phyloP scores from a whole-genome alignment of 2,329 filamentous ascomycete species.

The Alternaria brassicae region DNA sequence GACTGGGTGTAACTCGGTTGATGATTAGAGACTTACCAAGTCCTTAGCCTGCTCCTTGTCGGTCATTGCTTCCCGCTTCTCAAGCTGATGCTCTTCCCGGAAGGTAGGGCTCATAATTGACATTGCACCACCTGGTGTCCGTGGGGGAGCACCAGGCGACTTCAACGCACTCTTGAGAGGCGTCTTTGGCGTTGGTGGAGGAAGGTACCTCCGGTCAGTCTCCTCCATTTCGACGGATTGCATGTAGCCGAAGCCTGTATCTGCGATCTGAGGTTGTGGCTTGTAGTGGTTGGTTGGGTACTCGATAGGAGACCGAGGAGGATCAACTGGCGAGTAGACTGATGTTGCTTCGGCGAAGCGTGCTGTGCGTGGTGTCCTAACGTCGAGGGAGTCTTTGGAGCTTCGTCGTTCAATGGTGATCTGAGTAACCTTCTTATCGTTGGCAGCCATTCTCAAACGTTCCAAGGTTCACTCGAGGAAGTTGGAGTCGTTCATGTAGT shows the following conservation, averaged over 20 bases:
- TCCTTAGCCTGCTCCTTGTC: constrained; percentile 89
- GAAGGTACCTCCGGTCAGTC: constrained; percentile 54
- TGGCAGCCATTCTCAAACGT: constrained; percentile 56
- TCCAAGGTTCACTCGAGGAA: constrained; percentile 37
- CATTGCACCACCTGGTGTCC: constrained; percentile 61
- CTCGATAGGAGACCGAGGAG: constrained; percentile 55
- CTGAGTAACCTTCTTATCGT: constrained; percentile 53
- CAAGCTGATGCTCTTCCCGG: constrained; percentile 82
- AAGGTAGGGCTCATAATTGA: constrained; percentile 90
- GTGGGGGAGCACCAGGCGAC: constrained; percentile 79
- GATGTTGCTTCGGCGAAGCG: constrained; percentile 83
- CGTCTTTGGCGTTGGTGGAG: constrained; percentile 71
- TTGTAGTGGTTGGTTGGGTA: constrained; percentile 64
- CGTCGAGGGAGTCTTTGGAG: constrained; percentile 52
- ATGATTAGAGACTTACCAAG: constrained; percentile 68
- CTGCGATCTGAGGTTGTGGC: constrained; percentile 75
- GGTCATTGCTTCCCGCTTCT: constrained; percentile 81
- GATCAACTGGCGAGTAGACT: constrained; percentile 77
- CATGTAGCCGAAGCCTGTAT: constrained; percentile 94
- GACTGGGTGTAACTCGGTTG: not conserved
- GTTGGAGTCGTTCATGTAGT: constrained; percentile 47
- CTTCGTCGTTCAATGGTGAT: constrained; percentile 53
- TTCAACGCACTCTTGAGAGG: constrained; percentile 91
- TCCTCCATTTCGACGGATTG: constrained; percentile 63
- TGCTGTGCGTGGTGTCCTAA: constrained; percentile 74